phyloP scores from a whole-genome alignment of 2,329 filamentous ascomycete species.

The Sporothrix globosa region DNA sequence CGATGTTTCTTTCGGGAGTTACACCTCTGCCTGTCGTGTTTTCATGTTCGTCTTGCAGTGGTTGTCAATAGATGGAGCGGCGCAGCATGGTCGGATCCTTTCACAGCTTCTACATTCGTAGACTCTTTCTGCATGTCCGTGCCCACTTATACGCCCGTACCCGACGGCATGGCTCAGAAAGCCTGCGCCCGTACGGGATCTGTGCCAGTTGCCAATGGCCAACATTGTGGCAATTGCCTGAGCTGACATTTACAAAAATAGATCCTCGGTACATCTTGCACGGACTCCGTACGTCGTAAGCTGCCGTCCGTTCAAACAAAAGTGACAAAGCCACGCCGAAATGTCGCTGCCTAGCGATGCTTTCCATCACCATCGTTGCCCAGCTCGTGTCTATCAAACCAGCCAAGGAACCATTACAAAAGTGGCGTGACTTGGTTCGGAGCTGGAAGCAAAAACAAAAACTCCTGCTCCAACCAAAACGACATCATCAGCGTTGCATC shows the following conservation, averaged over 20 bases:
- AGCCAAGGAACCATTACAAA: not conserved
- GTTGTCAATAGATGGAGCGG: not conserved
- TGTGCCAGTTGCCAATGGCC: not conserved
- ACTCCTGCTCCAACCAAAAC: not conserved
- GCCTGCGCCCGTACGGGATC: not conserved
- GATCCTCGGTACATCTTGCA: not conserved
- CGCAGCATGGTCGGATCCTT: not conserved
- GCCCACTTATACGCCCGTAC: not conserved
- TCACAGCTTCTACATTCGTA: not conserved
- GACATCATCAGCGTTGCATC: conserved; percentile 23
- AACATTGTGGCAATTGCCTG: not conserved
- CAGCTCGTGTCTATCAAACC: not conserved
- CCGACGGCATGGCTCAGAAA: not conserved
- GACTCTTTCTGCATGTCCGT: not conserved
- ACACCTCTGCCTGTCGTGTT: too few species aligned
- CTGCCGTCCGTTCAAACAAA: not conserved
- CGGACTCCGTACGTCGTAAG: not conserved
- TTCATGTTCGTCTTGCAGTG: not conserved
- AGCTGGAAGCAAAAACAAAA: conserved; percentile 15
- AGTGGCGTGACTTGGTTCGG: not conserved
- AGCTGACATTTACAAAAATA: not conserved
- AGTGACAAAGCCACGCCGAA: not conserved
- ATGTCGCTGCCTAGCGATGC: conserved; percentile 10
- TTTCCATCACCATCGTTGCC: not conserved
- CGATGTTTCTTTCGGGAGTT: too few species aligned